Base-by-base conservation (phyloP, 1,284 basidiomycete species). In the Inonotus obliquus region DNA sequence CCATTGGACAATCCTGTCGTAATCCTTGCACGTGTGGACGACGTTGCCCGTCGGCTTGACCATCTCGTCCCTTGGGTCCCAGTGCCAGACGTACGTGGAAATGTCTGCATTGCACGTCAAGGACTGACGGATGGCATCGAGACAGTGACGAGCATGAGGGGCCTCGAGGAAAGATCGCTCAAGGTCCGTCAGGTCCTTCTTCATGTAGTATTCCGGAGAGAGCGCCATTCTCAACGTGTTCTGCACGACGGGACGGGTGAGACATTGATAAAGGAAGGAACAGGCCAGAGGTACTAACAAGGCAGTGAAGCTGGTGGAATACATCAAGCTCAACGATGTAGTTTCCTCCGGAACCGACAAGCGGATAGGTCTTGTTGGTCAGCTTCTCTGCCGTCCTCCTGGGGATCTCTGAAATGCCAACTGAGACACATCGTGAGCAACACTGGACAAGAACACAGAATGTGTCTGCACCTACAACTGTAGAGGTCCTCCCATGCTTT, bases 291-390 rank as follows among this genome's bases (percentile, higher is more conserved):
- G 47, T 49, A 62, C 69, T 41, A 57, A 70, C 72, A 27, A 73
- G 64, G 52, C 71, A 72, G 61, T 73, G 72, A 23, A 73, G 64
- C 54, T 74, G 69, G 56, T 74, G 72, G 57, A 73, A 74, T 6
- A 73, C 68, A 41, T 71, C 71, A 1, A 73, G 52, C 7, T 59
- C 63, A 21, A 66, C 65, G 29, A 73, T 72, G 23, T 49, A 73
- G 38, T 73, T 65, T 5, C 64, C 66, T 11, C 69, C 66, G 23
- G 70, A 66, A 23, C 67, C 67, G 27, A 52, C 51, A 27, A 52
- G 25, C 27, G 51, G 51, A 35, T 52, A 52, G 51, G 51, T 72
- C 49, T 65, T 67, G 54, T 72, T 72, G 9, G 68, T 66, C 14
- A 74, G 65, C 17, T 67, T 60, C 17, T 63, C 48, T 23, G 71